Evolutionary conservation across 345 rosid genomes (phyloP).

Genomic region (Draba incana): DNA sequence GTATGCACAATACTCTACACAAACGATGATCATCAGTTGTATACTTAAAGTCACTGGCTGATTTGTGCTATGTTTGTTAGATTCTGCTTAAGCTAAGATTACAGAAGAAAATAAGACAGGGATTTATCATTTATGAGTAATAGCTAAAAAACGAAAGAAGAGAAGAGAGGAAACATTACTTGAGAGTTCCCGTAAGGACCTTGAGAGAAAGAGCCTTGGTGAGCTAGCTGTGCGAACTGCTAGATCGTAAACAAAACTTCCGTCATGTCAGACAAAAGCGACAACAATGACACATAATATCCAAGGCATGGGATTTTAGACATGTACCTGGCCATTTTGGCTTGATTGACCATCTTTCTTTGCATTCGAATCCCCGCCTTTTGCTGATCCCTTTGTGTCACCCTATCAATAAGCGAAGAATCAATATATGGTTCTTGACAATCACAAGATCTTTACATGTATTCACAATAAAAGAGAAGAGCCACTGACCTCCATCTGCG

Average conservation of each 20-base stretch:
- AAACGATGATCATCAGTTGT: slow-evolving; percentile 2
- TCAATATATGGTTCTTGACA: not conserved
- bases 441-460: not conserved
- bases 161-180: slow-evolving; percentile 47
- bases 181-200: slow-evolving; percentile 63
- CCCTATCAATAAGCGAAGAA: slow-evolving; percentile 51
- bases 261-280: slow-evolving; percentile 7
- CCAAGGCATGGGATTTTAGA: slow-evolving; percentile 6
- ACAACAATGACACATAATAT: not conserved
- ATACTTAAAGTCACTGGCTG: not conserved
- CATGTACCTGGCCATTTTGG: slow-evolving; percentile 61
- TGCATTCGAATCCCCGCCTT: slow-evolving; percentile 67
- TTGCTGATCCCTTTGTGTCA: slow-evolving; percentile 77
- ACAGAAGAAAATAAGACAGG: not conserved
- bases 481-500: slow-evolving; percentile 83
- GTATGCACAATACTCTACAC: not conserved
- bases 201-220: slow-evolving; percentile 59
- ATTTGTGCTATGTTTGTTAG: not conserved
- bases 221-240: slow-evolving; percentile 56
- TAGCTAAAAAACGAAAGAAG: not conserved
- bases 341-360: slow-evolving; percentile 58
- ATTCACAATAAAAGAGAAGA: slow-evolving; percentile 13
- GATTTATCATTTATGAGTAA: not conserved
- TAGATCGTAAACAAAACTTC: slow-evolving; percentile 16
- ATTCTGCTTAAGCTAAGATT: slow-evolving; percentile 10